Conservation (phyloP, 2,329 filamentous ascomycete species). For the Fusarium subglutinans region DNA sequence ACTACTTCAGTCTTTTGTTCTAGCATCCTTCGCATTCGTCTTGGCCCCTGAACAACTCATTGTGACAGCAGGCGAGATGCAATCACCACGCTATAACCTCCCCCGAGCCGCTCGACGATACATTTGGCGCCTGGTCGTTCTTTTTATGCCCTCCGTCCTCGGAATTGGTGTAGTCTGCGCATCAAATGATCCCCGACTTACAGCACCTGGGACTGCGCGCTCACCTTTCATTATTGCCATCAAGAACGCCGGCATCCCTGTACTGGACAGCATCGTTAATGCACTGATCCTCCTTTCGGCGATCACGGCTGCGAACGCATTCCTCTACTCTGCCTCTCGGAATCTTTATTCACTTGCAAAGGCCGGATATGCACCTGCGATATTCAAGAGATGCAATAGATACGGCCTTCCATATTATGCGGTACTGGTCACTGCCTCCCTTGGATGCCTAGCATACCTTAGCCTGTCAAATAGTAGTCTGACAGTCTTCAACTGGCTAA, state of each 20-base stretch:
- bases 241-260: neutral
- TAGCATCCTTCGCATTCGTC: conserved; percentile 24
- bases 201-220: neutral
- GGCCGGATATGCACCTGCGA: neutral
- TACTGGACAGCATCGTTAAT: neutral
- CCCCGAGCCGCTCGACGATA: conserved; percentile 34
- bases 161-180: neutral
- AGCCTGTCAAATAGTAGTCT: neutral
- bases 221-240: neutral
- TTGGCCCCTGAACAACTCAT: conserved; percentile 43
- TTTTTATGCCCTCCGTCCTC: conserved; percentile 47
- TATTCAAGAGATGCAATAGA: neutral
- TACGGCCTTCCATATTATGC: neutral
- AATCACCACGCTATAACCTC: conserved; percentile 43
- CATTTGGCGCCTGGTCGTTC: conserved; percentile 49
- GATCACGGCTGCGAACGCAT: neutral
- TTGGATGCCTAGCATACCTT: neutral
- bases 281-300: neutral
- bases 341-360: neutral
- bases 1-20: conserved; percentile 59
- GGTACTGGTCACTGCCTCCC: neutral
- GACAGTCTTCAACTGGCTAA: neutral
- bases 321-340: neutral
- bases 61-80: conserved; percentile 44
- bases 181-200: neutral